These are phyloP conservation scores for Talaromyces atroroseus DNA, from an alignment of 2,329 filamentous ascomycete species.

Conservation along the genomic window DNA sequence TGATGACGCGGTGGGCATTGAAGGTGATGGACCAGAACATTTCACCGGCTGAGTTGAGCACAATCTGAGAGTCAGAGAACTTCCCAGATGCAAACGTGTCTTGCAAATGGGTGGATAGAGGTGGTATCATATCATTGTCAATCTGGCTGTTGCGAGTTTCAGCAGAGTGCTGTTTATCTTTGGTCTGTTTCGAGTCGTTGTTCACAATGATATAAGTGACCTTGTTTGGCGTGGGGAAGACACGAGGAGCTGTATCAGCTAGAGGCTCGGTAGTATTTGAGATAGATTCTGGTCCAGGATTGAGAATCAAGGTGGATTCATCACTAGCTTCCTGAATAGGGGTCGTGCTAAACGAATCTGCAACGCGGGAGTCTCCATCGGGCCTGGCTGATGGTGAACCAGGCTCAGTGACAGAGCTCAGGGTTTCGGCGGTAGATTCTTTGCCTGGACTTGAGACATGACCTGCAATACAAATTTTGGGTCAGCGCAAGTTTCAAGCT, in stretches of 20 bases:
- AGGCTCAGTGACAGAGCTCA: not conserved
- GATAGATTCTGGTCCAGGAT: not conserved
- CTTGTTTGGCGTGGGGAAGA: not conserved
- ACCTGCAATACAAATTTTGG: not conserved
- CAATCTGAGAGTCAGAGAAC: conserved; percentile 20
- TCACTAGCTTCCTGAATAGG: not conserved
- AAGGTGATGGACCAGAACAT: conserved; percentile 17
- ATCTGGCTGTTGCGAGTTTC: not conserved
- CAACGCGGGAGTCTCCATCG: not conserved
- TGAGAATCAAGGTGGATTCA: not conserved
- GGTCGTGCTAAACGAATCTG: not conserved
- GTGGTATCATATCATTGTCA: not conserved
- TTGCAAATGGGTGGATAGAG: conserved; percentile 11
- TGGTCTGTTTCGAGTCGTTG: not conserved
- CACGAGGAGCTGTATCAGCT: not conserved
- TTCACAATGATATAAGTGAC: not conserved
- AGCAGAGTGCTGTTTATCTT: not conserved
- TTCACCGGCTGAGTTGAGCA: conserved; percentile 17
- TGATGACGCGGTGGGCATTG: conserved; percentile 19
- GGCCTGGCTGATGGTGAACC: not conserved
- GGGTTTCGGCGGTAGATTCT: not conserved
- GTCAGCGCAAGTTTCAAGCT: not conserved
- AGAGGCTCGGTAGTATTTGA: not conserved
- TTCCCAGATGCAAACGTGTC: conserved; percentile 13
- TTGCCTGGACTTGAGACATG: not conserved